Percentiles rank a stretch among this genome's conserved stretches.
Conservation (phyloP, 495 filamentous ascomycete genomes). For the Xylaria scruposa region DNA sequence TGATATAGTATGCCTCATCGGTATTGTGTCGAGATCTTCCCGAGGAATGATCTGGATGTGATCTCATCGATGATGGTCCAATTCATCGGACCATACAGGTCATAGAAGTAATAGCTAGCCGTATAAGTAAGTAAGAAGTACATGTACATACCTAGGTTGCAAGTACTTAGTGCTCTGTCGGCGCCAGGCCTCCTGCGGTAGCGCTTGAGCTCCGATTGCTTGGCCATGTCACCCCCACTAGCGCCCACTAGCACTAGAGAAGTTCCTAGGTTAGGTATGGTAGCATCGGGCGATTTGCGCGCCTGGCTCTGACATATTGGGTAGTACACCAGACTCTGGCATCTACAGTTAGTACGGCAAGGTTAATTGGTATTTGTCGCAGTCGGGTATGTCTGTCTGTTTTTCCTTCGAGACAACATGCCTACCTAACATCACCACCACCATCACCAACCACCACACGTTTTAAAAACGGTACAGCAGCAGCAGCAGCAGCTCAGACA, state of each 20-base stretch:
- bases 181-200: not conserved
- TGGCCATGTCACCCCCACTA: slow-evolving; percentile 23
- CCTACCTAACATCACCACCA: slow-evolving; percentile 2
- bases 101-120: not conserved
- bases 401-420: slow-evolving; percentile 22
- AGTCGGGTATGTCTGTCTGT: slow-evolving; percentile 1
- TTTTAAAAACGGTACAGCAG: not conserved
- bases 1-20: slow-evolving; percentile 1
- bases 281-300: slow-evolving; percentile 21
- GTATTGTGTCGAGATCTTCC: not conserved
- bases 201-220: slow-evolving; percentile 14
- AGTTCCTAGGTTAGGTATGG: not conserved
- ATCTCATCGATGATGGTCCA: slow-evolving; percentile 14
- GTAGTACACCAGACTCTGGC: too few species aligned
- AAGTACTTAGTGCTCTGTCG: not conserved
- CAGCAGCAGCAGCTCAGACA: slow-evolving; percentile 3
- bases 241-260: not conserved
- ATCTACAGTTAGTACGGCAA: too few species aligned
- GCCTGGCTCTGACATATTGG: not conserved
- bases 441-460: not conserved
- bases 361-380: too few species aligned
- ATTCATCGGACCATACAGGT: not conserved
- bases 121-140: not conserved
- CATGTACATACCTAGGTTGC: too few species aligned
- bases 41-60: not conserved